A percentile compares a stretch with the other conserved stretches of the same genome.
These are phyloP conservation scores for Lasiodiplodia sp. DNA, from an alignment of 2,329 filamentous ascomycete genomes.

Conservation along the genomic window DNA sequence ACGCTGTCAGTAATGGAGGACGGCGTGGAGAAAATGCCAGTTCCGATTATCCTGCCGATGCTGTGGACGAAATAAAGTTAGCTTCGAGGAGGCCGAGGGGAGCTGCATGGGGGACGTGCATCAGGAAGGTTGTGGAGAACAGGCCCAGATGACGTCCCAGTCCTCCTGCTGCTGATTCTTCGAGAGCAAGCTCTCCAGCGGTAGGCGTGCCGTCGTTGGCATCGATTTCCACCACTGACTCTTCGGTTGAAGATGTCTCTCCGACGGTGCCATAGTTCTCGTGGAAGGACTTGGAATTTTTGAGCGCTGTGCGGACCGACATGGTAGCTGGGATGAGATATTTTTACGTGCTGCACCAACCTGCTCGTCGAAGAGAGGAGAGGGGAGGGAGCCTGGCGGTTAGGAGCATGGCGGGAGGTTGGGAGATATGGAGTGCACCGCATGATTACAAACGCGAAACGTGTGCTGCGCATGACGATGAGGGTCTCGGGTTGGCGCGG, in stretches of 20 bases:
- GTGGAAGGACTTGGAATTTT: constrained; percentile 7
- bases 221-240: background rate
- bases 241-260: background rate
- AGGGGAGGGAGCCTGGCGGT: background rate
- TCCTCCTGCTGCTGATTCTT: constrained; percentile 21
- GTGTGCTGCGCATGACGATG: constrained; percentile 18
- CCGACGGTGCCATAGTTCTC: constrained; percentile 7
- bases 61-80: background rate
- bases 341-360: background rate
- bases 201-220: background rate
- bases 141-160: constrained; percentile 26
- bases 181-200: constrained; percentile 19
- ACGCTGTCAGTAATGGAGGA: constrained; percentile 70
- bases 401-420: background rate
- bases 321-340: background rate
- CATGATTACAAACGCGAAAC: constrained; percentile 14
- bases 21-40: constrained; percentile 75
- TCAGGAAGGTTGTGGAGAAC: constrained; percentile 28
- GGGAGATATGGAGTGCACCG: constrained; percentile 10
- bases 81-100: background rate
- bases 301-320: background rate
- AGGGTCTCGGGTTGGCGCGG: constrained; percentile 16
- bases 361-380: constrained; percentile 1
- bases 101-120: background rate
- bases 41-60: constrained; percentile 66